Evolutionary conservation across 257 asterid species (phyloP).

Genomic region (Nyctanthes arbortristis): DNA sequence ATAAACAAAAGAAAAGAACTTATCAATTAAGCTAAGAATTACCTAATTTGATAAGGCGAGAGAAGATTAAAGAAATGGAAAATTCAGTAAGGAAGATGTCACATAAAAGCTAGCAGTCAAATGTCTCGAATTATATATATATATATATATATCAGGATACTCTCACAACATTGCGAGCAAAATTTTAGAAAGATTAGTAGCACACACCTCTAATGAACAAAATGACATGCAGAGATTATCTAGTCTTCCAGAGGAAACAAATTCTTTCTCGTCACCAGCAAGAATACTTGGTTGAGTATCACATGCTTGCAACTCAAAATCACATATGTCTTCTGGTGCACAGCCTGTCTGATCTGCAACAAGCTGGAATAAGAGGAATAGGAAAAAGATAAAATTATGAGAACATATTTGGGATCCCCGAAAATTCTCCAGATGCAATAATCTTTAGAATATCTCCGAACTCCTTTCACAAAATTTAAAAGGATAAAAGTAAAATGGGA

Average conservation of each 20-base stretch:
- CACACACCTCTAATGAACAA: slow-evolving; percentile 81
- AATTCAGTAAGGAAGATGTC: background rate
- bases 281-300: slow-evolving; percentile 89
- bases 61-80: background rate
- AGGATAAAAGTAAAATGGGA: background rate
- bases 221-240: slow-evolving; percentile 97
- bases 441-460: background rate
- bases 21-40: background rate
- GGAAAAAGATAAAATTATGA: slow-evolving; percentile 2
- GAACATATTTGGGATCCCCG: slow-evolving; percentile 9
- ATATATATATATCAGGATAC: no score
- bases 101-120: background rate
- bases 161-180: no score
- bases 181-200: background rate
- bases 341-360: slow-evolving; percentile 74
- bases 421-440: background rate
- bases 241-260: slow-evolving; percentile 88
- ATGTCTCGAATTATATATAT: background rate
- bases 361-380: slow-evolving; percentile 47
- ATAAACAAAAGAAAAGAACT: background rate
- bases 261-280: slow-evolving; percentile 90
- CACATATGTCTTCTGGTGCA: slow-evolving; percentile 84
- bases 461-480: slow-evolving; percentile 1
- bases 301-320: slow-evolving; percentile 93
- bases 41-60: background rate